phyloP scores from a whole-genome alignment of 345 rosid species.

The Erucastrum elatum region DNA sequence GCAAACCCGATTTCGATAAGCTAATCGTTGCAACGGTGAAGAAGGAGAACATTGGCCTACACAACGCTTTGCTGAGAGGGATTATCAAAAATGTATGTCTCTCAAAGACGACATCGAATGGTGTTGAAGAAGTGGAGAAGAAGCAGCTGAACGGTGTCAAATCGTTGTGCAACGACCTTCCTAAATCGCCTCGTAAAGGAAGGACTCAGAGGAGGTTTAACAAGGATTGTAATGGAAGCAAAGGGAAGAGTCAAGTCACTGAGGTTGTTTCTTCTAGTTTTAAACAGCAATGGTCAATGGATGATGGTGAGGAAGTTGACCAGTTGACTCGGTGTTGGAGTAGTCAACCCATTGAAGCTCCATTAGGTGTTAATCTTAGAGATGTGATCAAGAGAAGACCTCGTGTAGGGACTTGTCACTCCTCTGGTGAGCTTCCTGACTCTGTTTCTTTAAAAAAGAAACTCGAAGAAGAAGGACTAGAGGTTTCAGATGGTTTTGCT shows the following conservation, averaged over 20 bases:
- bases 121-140: conserved; percentile 27
- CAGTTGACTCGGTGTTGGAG: conserved; percentile 44
- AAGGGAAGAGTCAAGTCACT: conserved; percentile 42
- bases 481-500: conserved; percentile 53
- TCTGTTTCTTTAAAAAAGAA: conserved; percentile 53
- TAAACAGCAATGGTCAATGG: conserved; percentile 64
- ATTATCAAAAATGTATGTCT: conserved; percentile 58
- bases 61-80: conserved; percentile 57
- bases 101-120: conserved; percentile 49
- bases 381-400: conserved; percentile 35
- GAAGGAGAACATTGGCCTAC: conserved; percentile 61
- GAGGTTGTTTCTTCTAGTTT: conserved; percentile 68
- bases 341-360: conserved; percentile 67
- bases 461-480: conserved; percentile 57
- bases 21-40: conserved; percentile 49
- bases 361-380: conserved; percentile 54
- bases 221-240: conserved; percentile 38
- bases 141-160: conserved; percentile 43
- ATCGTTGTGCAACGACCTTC: conserved; percentile 51
- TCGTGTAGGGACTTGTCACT: conserved; percentile 44
- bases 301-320: conserved; percentile 84
- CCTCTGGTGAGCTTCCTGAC: conserved; percentile 58
- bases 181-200: conserved; percentile 58
- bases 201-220: conserved; percentile 50
- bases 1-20: conserved; percentile 59